Conservation (phyloP, 2,329 filamentous ascomycete species). For the Harringtonia lauricola region DNA sequence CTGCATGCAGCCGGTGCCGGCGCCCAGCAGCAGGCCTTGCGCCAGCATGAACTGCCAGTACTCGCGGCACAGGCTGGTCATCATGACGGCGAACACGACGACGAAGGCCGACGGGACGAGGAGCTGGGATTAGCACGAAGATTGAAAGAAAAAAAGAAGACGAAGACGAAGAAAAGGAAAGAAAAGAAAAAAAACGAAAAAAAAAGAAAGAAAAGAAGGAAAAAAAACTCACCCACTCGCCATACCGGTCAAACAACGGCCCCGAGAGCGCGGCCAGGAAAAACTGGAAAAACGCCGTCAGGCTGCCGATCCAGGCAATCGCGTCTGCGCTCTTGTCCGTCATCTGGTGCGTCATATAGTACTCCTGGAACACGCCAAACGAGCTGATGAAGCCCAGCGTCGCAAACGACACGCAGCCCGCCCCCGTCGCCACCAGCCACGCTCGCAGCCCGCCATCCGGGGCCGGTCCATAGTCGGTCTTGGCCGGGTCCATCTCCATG, state of each 20-base stretch:
- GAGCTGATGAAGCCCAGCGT: slow-evolving; percentile 24
- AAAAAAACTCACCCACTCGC: slow-evolving; percentile 22
- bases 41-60: slow-evolving; percentile 31
- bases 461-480: not conserved
- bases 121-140: slow-evolving; percentile 20
- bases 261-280: slow-evolving; percentile 17
- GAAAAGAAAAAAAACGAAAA: too few relatives aligned
- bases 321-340: slow-evolving; percentile 17
- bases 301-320: slow-evolving; percentile 30
- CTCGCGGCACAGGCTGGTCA: slow-evolving; percentile 21
- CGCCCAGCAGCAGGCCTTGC: slow-evolving; percentile 25
- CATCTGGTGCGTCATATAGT: slow-evolving; percentile 23
- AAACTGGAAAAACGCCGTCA: slow-evolving; percentile 19
- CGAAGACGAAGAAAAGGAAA: slow-evolving; percentile 24
- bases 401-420: slow-evolving; percentile 18
- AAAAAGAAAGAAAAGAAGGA: too few relatives aligned
- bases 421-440: slow-evolving; percentile 17
- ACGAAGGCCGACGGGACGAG: slow-evolving; percentile 43
- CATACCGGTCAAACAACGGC: slow-evolving; percentile 26
- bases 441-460: slow-evolving; percentile 18
- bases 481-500: not conserved
- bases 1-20: slow-evolving; percentile 21
- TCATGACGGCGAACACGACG: slow-evolving; percentile 32
- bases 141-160: not conserved
- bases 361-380: slow-evolving; percentile 25